Conservation (phyloP, 805 yeast species). For the Hanseniaspora valbyensis region DNA sequence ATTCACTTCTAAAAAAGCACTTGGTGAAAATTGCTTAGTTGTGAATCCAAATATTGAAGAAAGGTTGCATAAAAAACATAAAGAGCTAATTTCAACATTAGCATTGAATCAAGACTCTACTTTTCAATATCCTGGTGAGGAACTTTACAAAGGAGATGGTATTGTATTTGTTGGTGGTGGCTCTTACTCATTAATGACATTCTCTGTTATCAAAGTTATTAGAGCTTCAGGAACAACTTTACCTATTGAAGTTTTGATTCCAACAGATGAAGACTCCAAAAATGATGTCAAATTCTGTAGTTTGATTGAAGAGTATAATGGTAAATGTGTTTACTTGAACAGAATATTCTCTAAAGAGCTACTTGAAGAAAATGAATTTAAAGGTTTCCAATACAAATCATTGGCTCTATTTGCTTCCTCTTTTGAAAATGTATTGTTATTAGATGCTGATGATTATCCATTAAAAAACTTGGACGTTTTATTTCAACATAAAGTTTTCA, state of each 20-base stretch:
- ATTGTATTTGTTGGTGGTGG: constrained; percentile 71
- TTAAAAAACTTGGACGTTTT: constrained; percentile 39
- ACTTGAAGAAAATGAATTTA: constrained; percentile 34
- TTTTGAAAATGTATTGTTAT: constrained; percentile 59
- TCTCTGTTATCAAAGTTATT: constrained; percentile 42
- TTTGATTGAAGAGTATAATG: constrained; percentile 37
- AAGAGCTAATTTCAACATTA: neutral
- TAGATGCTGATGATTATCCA: constrained; percentile 66
- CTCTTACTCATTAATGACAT: constrained; percentile 50
- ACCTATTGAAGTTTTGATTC: constrained; percentile 77
- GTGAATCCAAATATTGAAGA: constrained; percentile 1
- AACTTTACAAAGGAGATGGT: constrained; percentile 38
- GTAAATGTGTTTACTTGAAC: constrained; percentile 46
- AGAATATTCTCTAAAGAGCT: constrained; percentile 41
- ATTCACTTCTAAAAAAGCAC: neutral
- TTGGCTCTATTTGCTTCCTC: constrained; percentile 64
- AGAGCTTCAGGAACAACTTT: constrained; percentile 55
- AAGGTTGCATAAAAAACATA: neutral
- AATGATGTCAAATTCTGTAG: constrained; percentile 65
- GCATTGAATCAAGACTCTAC: neutral
- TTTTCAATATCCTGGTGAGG: constrained; percentile 5
- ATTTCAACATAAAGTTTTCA: constrained; percentile 36
- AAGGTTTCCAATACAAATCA: constrained; percentile 57
- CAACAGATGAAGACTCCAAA: constrained; percentile 43
- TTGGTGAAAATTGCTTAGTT: neutral